Evolutionary conservation across 164 flowering plant species (phyloP).

Genomic region (Annona squamosa): DNA sequence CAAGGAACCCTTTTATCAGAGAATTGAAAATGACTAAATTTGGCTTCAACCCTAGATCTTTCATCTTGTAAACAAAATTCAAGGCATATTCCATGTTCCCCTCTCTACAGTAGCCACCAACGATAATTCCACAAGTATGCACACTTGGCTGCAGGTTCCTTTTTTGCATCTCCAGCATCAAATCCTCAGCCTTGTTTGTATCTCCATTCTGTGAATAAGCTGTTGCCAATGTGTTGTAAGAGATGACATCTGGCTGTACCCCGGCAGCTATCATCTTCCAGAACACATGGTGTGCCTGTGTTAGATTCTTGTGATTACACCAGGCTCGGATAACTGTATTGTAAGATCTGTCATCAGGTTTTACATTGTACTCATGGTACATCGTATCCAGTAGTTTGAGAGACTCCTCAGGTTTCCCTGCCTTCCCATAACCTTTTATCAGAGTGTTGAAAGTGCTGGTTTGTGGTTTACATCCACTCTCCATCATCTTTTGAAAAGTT

Average conservation of each 20-base stretch:
- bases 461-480: conserved; percentile 69
- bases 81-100: conserved; percentile 39
- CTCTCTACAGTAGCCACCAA: conserved; percentile 55
- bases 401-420: conserved; percentile 74
- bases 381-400: conserved; percentile 54
- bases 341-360: conserved; percentile 76
- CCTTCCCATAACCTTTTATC: conserved; percentile 73
- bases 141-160: conserved; percentile 60
- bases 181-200: conserved; percentile 49
- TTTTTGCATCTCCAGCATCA: conserved; percentile 58
- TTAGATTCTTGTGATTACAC: conserved; percentile 62
- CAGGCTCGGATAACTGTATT: conserved; percentile 71
- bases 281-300: conserved; percentile 73
- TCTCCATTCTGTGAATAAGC: conserved; percentile 71
- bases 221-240: conserved; percentile 72
- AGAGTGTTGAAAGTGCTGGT: conserved; percentile 84
- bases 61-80: conserved; percentile 52
- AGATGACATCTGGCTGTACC: conserved; percentile 75
- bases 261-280: conserved; percentile 62
- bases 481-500: conserved; percentile 57
- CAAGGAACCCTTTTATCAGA: conserved; percentile 72
- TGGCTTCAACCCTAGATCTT: conserved; percentile 53
- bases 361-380: conserved; percentile 42
- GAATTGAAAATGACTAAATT: conserved; percentile 78
- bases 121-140: conserved; percentile 70